Evolutionary conservation across 1,284 basidiomycete genomes (phyloP), one percentile per base, ranked within the genome.

Genomic region (Irpex rosettiformis): DNA sequence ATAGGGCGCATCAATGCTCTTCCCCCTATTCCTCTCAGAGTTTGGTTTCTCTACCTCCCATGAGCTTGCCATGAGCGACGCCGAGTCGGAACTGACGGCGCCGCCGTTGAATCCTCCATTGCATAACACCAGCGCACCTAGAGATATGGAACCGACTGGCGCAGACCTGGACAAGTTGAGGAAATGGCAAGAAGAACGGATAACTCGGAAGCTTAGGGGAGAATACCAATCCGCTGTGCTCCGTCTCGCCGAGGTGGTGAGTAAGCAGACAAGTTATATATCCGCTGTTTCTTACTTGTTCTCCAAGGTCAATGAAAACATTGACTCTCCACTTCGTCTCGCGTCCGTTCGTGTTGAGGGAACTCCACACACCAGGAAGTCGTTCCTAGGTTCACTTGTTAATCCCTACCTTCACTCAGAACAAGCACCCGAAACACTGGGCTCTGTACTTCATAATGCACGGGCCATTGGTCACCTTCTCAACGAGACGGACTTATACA

Each of bases 291-390:
- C 4, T 11, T 25, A 91, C 89, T 79, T 92, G 13, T 78, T 28
- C 24, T 11, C 2, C 48, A 80, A 92, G 90, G 81, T 93, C n/a
- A 79, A 82, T 61, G 75, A 75, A 24, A 92, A 88, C 67, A 73
- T 88, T 54, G 72, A 81, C 3, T 79, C 83, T 0, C 83, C 79
- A 0, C 68, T 90, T 56, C 80, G 81, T 40, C 80, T 96, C 42
- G 82, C 86, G 3, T 80, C 88, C 1, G 88, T 98, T 43, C 89
- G 89, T 59, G 82, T 98, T 21, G 81, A 89, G 58, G 94, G 94
- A 55, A 85, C 93, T 0, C 73, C 76, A 1, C 75, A 81, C 37
- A 95, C 95, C 0, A 85, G 94, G 6, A 74, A 83, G 27, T 84
- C 88, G 0, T 98, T 98, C 77, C 84, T 98, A 18, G 79, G 78